Evolutionary conservation across 2,329 filamentous ascomycete species (phyloP), one percentile per base, ranked within the genome.

Genomic region (Aureobasidium namibiae): DNA sequence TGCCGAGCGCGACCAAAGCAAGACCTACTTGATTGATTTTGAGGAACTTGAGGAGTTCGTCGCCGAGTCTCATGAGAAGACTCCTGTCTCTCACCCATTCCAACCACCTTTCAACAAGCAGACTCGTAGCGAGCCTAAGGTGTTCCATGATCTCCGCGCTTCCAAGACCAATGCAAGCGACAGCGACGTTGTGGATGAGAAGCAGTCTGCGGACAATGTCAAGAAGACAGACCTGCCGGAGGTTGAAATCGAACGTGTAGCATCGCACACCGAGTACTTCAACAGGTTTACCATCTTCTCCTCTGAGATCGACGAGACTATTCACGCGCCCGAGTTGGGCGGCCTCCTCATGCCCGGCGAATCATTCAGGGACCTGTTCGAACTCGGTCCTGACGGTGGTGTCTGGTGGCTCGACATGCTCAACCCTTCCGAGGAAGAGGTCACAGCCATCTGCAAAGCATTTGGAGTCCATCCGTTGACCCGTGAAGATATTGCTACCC

Each of bases 371-470:
- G 90, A 91, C 60, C 83, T 99, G 11, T 99, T 99, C 70, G 84
- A 86, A 65, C 78, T 85, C 36, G 82, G 82, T 34, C 79, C 80
- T 1, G 80, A 84, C 34, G 81, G 91, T 66, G 92, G 92, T 67
- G 92, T 96, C n/a, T 99, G 92, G 92, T 99, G 94, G 94, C 80
- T 99, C 53, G 95, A 99, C 68, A 87, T 96, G 71, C 88, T 92
- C 70, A 90, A 89, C 65, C 90, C 92, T 1, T 92, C 87, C 1
- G 89, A 92, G 68, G 91, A 92, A 61, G 94, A 97, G 71, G 85
- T 96, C 21, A 85, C 86, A 44, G 87, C 87, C 31, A 87, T 99
- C 63, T 95, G 90, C 78, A 91, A 92, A 69, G 92, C 94, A 4
- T 99, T 99, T 73, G 90, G 90, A 14, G 89, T 99, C 58, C 94